These are phyloP conservation scores for Mycosphaerella sp. DNA, from an alignment of 2,329 filamentous ascomycete species.

Conservation along the genomic window DNA sequence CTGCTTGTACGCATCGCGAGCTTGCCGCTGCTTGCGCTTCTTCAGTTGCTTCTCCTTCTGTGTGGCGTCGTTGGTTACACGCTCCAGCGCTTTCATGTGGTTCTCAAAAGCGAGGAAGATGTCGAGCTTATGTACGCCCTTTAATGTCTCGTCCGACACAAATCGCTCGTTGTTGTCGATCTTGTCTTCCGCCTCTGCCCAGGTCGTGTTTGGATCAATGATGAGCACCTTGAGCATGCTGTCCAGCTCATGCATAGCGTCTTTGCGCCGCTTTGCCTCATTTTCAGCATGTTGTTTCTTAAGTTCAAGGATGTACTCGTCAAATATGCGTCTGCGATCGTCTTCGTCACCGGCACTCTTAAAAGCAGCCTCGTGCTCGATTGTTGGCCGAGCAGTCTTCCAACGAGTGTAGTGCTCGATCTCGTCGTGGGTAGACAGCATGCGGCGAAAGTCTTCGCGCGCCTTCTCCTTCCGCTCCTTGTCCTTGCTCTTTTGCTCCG, in stretches of 20 bases:
- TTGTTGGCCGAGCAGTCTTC: slow-evolving; percentile 91
- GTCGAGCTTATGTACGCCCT: slow-evolving; percentile 78
- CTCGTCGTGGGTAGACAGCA: slow-evolving; percentile 93
- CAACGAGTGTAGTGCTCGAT: slow-evolving; percentile 96
- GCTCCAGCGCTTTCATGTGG: slow-evolving; percentile 88
- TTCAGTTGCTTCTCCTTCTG: slow-evolving; percentile 82
- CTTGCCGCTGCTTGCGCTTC: slow-evolving; percentile 74
- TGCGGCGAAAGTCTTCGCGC: slow-evolving; percentile 86
- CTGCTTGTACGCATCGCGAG: slow-evolving; percentile 71
- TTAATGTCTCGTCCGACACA: slow-evolving; percentile 76
- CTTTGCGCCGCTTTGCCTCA: slow-evolving; percentile 65
- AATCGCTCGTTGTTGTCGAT: slow-evolving; percentile 74
- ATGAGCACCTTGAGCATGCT: slow-evolving; percentile 72
- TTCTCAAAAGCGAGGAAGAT: slow-evolving; percentile 89
- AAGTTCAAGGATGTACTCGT: slow-evolving; percentile 83
- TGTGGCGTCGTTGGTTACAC: slow-evolving; percentile 81
- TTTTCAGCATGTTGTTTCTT: slow-evolving; percentile 74
- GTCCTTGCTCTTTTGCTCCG: slow-evolving; percentile 89
- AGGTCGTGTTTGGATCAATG: slow-evolving; percentile 87
- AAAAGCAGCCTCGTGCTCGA: slow-evolving; percentile 93
- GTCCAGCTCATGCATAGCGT: slow-evolving; percentile 76
- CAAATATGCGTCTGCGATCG: slow-evolving; percentile 83
- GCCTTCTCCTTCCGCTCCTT: slow-evolving; percentile 90
- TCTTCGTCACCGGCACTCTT: slow-evolving; percentile 80
- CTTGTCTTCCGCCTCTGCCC: slow-evolving; percentile 80